Percentiles rank a stretch among this genome's conserved stretches.
Conservation (phyloP, 306 rosid species). For the Cicer bijugum region DNA sequence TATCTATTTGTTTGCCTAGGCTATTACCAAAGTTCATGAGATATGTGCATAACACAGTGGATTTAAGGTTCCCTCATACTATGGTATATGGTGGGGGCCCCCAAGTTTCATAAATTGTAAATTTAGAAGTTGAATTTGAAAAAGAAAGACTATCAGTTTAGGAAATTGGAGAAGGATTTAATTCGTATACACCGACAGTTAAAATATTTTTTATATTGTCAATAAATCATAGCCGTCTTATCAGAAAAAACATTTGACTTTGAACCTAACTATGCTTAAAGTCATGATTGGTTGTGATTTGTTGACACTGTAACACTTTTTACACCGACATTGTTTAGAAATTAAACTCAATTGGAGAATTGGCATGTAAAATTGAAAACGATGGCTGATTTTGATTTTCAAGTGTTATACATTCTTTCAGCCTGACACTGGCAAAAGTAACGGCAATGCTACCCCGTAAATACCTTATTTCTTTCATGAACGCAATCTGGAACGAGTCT, state of each 20-base stretch:
- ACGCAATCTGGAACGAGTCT: not conserved
- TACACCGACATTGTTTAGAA: too few species aligned
- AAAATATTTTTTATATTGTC: too few species aligned
- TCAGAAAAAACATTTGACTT: too few species aligned
- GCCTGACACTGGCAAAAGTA: constrained; percentile 6
- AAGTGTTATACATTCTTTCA: constrained; percentile 3
- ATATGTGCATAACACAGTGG: not conserved
- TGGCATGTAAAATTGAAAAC: not conserved
- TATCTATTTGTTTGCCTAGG: constrained; percentile 1
- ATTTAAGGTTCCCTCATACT: constrained; percentile 9
- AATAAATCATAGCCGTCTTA: too few species aligned
- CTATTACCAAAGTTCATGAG: too few species aligned
- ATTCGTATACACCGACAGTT: too few species aligned
- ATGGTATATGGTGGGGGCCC: not conserved
- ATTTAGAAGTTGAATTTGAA: constrained; percentile 5
- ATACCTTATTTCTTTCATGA: constrained; percentile 16
- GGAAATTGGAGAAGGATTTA: not conserved
- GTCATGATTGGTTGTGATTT: too few species aligned
- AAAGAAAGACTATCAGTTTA: constrained; percentile 9
- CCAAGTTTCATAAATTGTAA: not conserved
- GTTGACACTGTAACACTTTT: too few species aligned
- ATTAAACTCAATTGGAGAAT: too few species aligned
- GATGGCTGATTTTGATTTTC: constrained; percentile 15
- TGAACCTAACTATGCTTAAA: too few species aligned
- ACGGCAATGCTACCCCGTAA: not conserved